Base-by-base conservation (phyloP, 805 yeast species). In the Jamesozyma piceae region DNA sequence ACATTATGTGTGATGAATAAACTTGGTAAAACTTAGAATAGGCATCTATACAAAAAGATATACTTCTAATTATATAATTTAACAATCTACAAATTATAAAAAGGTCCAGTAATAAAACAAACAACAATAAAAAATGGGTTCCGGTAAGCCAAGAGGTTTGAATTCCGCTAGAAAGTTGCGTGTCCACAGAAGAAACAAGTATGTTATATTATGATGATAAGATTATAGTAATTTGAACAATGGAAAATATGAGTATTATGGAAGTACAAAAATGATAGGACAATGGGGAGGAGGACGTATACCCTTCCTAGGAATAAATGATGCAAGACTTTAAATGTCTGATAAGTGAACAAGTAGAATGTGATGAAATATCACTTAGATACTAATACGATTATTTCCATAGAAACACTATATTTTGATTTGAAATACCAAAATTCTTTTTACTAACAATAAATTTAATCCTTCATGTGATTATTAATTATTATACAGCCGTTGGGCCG, bases 141-240 rank as follows among this genome's bases (percentile, higher is more conserved):
- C 84, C 77, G 97, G 96, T 77, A 89, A 89, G 79, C 98, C 98
- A 82, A 87, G 98, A 86, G 99, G 99, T 73, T 78, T 92, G 74
- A 90, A 92, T 87, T 83, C 98, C 72, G 99, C 99, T 71, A 87
- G 99, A 84, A 92, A 92, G 82, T 85, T 92, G 76, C 89, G 98
- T 83, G 88, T 82, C 74, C 94, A 86, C 89, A 89, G 99, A 77
- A 90, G 97, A 76, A 89, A 89, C 84, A 92, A 92, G 75, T 69
- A 66, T 68, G 74, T 70, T 54, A 43, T 24, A 24, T 24, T 24
- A 24, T 24, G 28, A 24, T 24, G 28, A 24, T 11, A 24, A 24
- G 6, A 24, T 24, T 6, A 24, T 24, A 24, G 11, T 24, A 24
- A 8, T 8, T 24, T 24, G 28, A 11, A 11, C 11, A 11, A 24